A percentile compares a stretch with the other conserved stretches of the same genome.
These are phyloP conservation scores for Microascus cirrosus DNA, from an alignment of 2,329 filamentous ascomycete genomes.

Conservation along the genomic window DNA sequence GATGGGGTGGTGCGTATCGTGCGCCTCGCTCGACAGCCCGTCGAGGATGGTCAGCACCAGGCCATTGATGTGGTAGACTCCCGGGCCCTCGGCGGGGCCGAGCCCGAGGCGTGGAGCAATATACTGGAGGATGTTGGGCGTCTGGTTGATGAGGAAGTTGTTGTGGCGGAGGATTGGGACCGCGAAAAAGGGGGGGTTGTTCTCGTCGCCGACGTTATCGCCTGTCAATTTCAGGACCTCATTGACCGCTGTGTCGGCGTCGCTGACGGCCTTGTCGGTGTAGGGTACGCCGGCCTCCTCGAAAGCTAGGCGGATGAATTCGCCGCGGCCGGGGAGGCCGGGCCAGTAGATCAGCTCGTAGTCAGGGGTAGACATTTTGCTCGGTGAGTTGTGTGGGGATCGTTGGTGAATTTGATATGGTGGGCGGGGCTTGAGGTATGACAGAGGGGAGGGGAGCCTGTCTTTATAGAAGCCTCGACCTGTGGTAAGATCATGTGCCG, in stretches of 20 bases:
- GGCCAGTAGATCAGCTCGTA: conserved; percentile 67
- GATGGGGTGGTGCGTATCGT: conserved; percentile 68
- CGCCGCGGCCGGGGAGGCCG: conserved; percentile 59
- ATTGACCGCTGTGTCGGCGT: conserved; percentile 32
- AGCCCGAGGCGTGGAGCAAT: conserved; percentile 51
- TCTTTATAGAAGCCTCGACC: background rate
- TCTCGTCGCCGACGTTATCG: conserved; percentile 31
- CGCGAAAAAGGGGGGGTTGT: conserved; percentile 55
- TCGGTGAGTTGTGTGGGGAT: background rate
- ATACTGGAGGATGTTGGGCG: conserved; percentile 63
- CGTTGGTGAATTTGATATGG: background rate
- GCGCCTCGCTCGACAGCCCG: conserved; percentile 56
- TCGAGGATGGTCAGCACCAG: conserved; percentile 62
- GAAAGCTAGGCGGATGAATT: conserved; percentile 61
- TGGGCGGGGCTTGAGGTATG: background rate
- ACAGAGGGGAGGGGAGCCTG: background rate
- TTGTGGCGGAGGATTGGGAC: conserved; percentile 57
- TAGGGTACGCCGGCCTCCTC: conserved; percentile 58
- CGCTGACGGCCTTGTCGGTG: conserved; percentile 38
- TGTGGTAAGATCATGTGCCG: background rate
- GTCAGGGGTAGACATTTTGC: conserved; percentile 11
- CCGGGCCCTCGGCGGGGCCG: conserved; percentile 27
- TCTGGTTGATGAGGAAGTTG: conserved; percentile 54
- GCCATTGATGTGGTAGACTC: conserved; percentile 47
- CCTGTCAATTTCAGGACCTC: conserved; percentile 37